Evolutionary conservation across 306 rosid species (phyloP), one percentile per base, ranked within the genome.

Genomic region (Potentilla sterilis): DNA sequence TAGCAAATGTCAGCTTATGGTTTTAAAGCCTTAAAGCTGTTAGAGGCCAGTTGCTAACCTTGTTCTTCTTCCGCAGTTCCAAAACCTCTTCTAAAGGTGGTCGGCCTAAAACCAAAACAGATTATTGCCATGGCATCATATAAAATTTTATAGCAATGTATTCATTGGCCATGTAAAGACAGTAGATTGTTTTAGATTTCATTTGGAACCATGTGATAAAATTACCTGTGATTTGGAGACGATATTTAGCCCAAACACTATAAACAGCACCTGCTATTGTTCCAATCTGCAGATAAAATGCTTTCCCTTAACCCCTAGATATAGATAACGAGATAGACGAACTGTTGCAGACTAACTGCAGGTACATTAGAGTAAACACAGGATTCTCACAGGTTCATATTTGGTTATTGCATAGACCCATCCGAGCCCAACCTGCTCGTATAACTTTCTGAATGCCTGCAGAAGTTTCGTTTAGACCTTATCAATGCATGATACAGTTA

Each of bases 381-480:
- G 58, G 67, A 51, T 76, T 78, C 28, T 28, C 78, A 92, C 93
- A 22, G 98, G 97, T 81, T 89, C 87, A 62, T 84, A 92, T 86
- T 92, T 90, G 61, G 97, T 92, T 43, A 92, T 73, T 58, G 97
- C 96, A 83, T 92, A 95, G 68, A 95, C 88, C 98, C 93, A 95
- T 77, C 97, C 98, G 47, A 95, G 98, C 72, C 90, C 97, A 71
- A 90, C 91, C 64, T 86, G 79, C 79, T 95, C 97, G 74, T 95
- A 95, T 52, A 92, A 82, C 83, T 83, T 90, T 82, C 97, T 81
- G 74, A 95, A 95, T 43, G 96, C 97, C 97, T 92, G 90, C 78
- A 79, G 52, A 72, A 58, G 69, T 59, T 59, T 22, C 12, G 67
- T 44, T 40, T 70, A 72, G 28, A 75, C 34, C 73, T 51, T 68